phyloP scores from a whole-genome alignment of 768 basidiomycete genomes.

The Calocera viscosa region DNA sequence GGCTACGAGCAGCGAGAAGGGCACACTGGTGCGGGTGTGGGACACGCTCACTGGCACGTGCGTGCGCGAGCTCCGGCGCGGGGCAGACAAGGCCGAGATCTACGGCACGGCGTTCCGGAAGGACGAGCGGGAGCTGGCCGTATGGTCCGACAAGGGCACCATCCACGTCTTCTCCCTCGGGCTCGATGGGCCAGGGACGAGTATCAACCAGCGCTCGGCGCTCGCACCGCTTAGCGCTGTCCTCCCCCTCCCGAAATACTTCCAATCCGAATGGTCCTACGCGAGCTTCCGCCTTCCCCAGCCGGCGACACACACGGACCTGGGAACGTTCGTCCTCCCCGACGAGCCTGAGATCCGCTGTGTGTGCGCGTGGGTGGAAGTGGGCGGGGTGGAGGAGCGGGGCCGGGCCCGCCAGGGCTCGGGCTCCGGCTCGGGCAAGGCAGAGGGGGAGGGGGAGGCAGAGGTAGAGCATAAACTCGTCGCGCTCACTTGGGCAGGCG shows the following conservation, averaged over 20 bases:
- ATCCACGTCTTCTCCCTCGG: conserved; percentile 74
- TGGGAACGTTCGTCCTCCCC: conserved; percentile 48
- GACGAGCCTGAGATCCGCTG: conserved; percentile 36
- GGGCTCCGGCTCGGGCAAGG: no score
- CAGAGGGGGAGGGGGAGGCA: no score
- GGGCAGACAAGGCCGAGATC: conserved; percentile 80
- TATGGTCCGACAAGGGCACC: conserved; percentile 93
- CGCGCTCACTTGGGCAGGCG: conserved; percentile 77
- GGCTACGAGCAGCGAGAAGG: conserved; percentile 71
- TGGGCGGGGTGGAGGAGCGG: conserved; percentile 26
- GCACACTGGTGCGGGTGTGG: conserved; percentile 83
- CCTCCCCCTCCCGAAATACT: conserved; percentile 76
- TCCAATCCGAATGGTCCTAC: conserved; percentile 94
- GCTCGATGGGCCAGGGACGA: conserved; percentile 12
- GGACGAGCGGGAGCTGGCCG: conserved; percentile 75
- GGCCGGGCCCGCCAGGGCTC: conserved; percentile 11
- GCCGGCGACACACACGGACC: conserved; percentile 68
- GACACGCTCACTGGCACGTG: conserved; percentile 61
- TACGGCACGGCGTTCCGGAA: conserved; percentile 80
- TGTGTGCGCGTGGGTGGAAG: conserved; percentile 69
- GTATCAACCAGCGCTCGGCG: conserved; percentile 71
- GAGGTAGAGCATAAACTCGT: conserved; percentile 57
- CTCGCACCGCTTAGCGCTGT: conserved; percentile 69
- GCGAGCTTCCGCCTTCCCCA: conserved; percentile 82
- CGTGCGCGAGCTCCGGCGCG: conserved; percentile 67